A percentile compares a stretch with the other conserved stretches of the same genome.
Conservation (phyloP, 2,329 filamentous ascomycete species). For the Fusarium algeriense region DNA sequence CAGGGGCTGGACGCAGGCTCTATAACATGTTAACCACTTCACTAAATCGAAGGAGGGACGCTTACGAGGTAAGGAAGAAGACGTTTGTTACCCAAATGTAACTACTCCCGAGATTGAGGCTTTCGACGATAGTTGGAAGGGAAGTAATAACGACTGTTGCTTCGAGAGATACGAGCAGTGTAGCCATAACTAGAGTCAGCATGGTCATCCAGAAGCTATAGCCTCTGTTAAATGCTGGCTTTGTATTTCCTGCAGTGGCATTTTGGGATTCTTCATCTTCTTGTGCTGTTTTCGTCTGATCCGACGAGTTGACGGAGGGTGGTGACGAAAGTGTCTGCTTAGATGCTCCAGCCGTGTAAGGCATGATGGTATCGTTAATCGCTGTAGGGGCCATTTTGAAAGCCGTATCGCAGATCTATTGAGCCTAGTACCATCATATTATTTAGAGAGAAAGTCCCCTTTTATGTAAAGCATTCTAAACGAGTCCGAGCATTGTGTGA, state of each 20-base stretch:
- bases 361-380: background rate
- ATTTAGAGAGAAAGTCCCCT: background rate
- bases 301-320: background rate
- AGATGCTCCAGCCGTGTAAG: background rate
- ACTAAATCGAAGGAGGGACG: accelerated
- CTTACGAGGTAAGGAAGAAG: conserved; percentile 45
- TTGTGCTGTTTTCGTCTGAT: background rate
- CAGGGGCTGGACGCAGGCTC: conserved; percentile 58
- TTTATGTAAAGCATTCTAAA: background rate
- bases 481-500: too few relatives aligned
- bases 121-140: conserved; percentile 45
- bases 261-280: conserved; percentile 1
- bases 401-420: accelerated
- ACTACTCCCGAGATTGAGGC: conserved; percentile 40
- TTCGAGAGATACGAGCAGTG: conserved; percentile 41
- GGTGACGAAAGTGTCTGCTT: background rate
- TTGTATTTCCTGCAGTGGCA: background rate
- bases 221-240: conserved; percentile 25
- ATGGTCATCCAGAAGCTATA: conserved; percentile 49
- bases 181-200: conserved; percentile 36
- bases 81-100: conserved; percentile 50
- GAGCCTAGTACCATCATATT: background rate
- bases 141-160: conserved; percentile 46
- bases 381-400: background rate
- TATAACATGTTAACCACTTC: background rate